Evolutionary conservation across 768 basidiomycete species (phyloP).

Genomic region (Phaeotremella skinneri): DNA sequence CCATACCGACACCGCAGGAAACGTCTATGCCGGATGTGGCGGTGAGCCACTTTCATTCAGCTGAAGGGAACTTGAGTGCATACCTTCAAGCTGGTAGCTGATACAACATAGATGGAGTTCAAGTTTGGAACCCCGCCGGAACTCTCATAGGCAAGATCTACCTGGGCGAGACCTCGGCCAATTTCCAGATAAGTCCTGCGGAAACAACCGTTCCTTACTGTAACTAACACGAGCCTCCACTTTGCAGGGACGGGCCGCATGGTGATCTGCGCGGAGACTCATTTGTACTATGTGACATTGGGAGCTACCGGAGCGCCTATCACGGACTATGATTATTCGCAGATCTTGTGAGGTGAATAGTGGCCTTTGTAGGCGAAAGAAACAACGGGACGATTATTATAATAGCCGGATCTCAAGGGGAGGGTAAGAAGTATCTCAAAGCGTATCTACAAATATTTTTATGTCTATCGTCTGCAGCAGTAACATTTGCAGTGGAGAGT

Average conservation of each 20-base stretch:
- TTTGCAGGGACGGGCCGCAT: conserved; percentile 43
- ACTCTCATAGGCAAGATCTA: conserved; percentile 49
- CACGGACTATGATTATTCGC: conserved; percentile 15
- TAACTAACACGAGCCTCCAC: conserved; percentile 10
- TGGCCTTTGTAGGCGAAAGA: background rate
- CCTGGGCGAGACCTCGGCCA: conserved; percentile 34
- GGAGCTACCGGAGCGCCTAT: conserved; percentile 35
- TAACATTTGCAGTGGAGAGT: no score
- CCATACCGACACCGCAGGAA: conserved; percentile 43
- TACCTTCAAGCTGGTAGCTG: background rate
- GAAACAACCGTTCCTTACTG: background rate
- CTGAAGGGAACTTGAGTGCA: conserved; percentile 12
- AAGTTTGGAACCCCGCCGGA: conserved; percentile 43
- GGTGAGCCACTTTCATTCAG: background rate
- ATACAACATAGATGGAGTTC: conserved; percentile 35
- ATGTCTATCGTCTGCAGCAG: no score
- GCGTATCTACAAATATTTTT: no score
- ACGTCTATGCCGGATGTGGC: conserved; percentile 43
- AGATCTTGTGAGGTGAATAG: background rate
- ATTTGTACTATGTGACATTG: conserved; percentile 35
- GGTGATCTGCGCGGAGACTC: conserved; percentile 46
- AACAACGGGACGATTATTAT: background rate
- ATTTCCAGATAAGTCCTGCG: conserved; percentile 30
- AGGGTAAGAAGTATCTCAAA: no score
- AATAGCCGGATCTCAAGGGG: no score